These are phyloP conservation scores for Mycena pura DNA, from an alignment of 768 basidiomycete species.

Conservation along the genomic window DNA sequence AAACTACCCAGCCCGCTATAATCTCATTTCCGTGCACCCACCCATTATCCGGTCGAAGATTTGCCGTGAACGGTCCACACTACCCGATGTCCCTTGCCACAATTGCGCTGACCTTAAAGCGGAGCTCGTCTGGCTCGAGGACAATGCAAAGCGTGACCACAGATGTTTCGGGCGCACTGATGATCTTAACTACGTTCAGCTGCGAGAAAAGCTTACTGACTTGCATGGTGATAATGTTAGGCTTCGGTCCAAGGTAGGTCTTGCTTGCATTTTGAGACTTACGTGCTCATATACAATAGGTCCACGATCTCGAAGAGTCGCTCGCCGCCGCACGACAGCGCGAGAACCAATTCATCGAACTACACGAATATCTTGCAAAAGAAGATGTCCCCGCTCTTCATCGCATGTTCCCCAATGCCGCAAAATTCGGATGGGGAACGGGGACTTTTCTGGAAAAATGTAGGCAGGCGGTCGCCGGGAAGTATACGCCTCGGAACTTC, in stretches of 20 bases:
- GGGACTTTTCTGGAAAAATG: constrained; percentile 24
- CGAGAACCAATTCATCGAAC: background rate
- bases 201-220: background rate
- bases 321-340: background rate
- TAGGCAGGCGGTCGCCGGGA: constrained; percentile 20
- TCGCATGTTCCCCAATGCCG: constrained; percentile 32
- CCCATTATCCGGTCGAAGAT: background rate
- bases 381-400: constrained; percentile 32
- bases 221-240: background rate
- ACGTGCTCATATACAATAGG: background rate
- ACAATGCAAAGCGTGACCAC: background rate
- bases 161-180: background rate
- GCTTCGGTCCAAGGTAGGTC: background rate
- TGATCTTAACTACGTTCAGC: background rate
- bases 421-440: constrained; percentile 18
- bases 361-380: background rate
- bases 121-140: background rate
- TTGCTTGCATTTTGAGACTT: background rate
- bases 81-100: background rate
- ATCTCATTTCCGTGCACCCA: background rate
- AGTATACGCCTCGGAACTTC: constrained; percentile 31
- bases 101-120: background rate
- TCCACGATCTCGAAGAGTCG: background rate
- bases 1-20: constrained; percentile 16
- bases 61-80: background rate